Evolutionary conservation across 1,139 yeast species (phyloP).

Genomic region (Diutina mesorugosa): DNA sequence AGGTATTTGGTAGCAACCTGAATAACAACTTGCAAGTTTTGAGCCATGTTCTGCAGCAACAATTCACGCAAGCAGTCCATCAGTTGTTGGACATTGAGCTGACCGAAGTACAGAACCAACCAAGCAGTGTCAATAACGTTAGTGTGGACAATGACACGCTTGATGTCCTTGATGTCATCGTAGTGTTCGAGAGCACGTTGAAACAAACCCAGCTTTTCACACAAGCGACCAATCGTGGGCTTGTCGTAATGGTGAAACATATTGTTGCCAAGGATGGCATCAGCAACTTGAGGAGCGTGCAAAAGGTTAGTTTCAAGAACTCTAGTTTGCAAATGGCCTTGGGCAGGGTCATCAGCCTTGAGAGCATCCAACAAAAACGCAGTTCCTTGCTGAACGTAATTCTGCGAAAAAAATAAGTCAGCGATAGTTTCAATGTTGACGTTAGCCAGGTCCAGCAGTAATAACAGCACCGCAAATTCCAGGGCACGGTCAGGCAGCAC

Average conservation of each 20-base stretch:
- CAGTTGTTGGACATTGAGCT: conserved; percentile 88
- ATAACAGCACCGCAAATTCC: conserved; percentile 85
- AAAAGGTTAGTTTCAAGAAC: conserved; percentile 83
- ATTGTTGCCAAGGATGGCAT: conserved; percentile 90
- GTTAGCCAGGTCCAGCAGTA: conserved; percentile 48
- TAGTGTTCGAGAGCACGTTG: conserved; percentile 95
- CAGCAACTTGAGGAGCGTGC: conserved; percentile 99
- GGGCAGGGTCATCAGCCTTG: conserved; percentile 88
- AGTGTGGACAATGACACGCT: conserved; percentile 87
- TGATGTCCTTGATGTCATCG: conserved; percentile 88
- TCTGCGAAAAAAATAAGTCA: conserved; percentile 90
- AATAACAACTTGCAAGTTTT: conserved; percentile 83
- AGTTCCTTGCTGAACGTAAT: conserved; percentile 94
- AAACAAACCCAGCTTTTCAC: conserved; percentile 88
- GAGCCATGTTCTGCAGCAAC: conserved; percentile 69
- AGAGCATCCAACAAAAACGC: conserved; percentile 95
- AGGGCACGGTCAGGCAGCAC: conserved; percentile 97
- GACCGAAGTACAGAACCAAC: conserved; percentile 88
- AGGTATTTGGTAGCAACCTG: conserved; percentile 96
- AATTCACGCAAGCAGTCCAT: conserved; percentile 80
- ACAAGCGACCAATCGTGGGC: conserved; percentile 79
- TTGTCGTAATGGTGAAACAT: conserved; percentile 95
- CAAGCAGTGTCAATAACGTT: conserved; percentile 82
- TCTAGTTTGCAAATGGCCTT: conserved; percentile 92
- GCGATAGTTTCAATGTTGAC: conserved; percentile 79